Evolutionary conservation across 306 rosid species (phyloP).

Genomic region (Cucurbita argyrosperma): DNA sequence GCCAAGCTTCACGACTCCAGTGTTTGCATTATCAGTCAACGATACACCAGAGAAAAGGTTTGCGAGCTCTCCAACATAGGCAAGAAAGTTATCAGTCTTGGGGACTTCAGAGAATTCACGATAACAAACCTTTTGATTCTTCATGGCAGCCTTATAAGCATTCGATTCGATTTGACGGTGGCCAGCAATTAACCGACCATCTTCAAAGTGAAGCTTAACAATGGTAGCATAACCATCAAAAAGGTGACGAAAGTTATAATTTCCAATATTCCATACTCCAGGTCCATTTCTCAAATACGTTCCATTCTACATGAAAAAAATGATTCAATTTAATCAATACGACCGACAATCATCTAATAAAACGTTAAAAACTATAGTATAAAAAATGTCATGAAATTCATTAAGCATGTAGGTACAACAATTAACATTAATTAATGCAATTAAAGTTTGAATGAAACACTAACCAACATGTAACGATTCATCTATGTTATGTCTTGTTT

Average conservation of each 20-base stretch:
- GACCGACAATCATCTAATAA: neutral
- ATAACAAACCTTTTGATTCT: slow-evolving; percentile 52
- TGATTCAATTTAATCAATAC: neutral
- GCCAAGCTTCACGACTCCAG: slow-evolving; percentile 63
- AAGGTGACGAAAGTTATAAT: slow-evolving; percentile 79
- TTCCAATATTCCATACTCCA: slow-evolving; percentile 72
- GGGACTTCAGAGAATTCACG: slow-evolving; percentile 93
- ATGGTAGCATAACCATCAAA: slow-evolving; percentile 89
- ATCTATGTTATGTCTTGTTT: neutral
- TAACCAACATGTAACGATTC: neutral
- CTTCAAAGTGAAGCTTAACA: slow-evolving; percentile 41
- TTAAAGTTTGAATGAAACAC: neutral
- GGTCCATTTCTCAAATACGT: slow-evolving; percentile 93
- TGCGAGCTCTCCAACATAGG: slow-evolving; percentile 63
- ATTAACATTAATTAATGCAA: neutral
- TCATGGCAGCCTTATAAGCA: slow-evolving; percentile 69
- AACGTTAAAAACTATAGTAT: no score
- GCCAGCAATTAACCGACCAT: slow-evolving; percentile 43
- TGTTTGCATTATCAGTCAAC: slow-evolving; percentile 75
- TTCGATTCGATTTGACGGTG: slow-evolving; percentile 76
- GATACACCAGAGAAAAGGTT: slow-evolving; percentile 70
- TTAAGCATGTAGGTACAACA: neutral
- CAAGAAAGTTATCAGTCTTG: slow-evolving; percentile 40
- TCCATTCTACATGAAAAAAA: slow-evolving; percentile 61
- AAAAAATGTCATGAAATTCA: neutral